Conservation (phyloP, 2,329 filamentous ascomycete species). For the Hortaea werneckii region DNA sequence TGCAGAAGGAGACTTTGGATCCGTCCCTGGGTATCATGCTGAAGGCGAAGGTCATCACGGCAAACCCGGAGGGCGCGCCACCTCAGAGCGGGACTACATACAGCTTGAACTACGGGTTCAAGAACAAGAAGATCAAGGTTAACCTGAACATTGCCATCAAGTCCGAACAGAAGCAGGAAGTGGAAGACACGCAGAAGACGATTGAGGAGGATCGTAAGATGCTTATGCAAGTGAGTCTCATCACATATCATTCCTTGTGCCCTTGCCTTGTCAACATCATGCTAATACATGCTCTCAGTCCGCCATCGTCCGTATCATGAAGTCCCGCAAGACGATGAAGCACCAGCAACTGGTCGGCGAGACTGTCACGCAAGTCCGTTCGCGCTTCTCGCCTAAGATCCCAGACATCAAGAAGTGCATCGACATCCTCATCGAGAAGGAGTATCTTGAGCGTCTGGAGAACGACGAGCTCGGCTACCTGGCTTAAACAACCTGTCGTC, state of each 20-base stretch:
- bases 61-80: slow-evolving; percentile 63
- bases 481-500: slow-evolving; percentile 44
- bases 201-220: slow-evolving; percentile 97
- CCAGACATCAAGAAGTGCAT: slow-evolving; percentile 99
- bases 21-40: slow-evolving; percentile 76
- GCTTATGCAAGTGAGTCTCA: slow-evolving; percentile 73
- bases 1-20: slow-evolving; percentile 75
- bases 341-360: slow-evolving; percentile 89
- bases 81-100: slow-evolving; percentile 69
- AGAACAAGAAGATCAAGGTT: slow-evolving; percentile 95
- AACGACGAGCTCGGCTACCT: slow-evolving; percentile 92
- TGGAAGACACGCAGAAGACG: slow-evolving; percentile 96
- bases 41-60: slow-evolving; percentile 80
- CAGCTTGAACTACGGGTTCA: slow-evolving; percentile 85
- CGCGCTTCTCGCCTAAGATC: slow-evolving; percentile 85
- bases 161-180: slow-evolving; percentile 91
- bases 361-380: slow-evolving; percentile 89
- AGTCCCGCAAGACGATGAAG: slow-evolving; percentile 98
- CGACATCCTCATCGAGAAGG: slow-evolving; percentile 95
- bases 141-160: slow-evolving; percentile 94
- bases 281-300: slow-evolving; percentile 51
- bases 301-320: slow-evolving; percentile 98
- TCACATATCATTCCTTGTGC: too few relatives aligned
- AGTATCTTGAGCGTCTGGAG: slow-evolving; percentile 92
- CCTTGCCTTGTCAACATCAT: neutral